A percentile compares a stretch with the other conserved stretches of the same genome.
Conservation (phyloP, 1,139 yeast genomes). For the Geotrichum histeridarum region DNA sequence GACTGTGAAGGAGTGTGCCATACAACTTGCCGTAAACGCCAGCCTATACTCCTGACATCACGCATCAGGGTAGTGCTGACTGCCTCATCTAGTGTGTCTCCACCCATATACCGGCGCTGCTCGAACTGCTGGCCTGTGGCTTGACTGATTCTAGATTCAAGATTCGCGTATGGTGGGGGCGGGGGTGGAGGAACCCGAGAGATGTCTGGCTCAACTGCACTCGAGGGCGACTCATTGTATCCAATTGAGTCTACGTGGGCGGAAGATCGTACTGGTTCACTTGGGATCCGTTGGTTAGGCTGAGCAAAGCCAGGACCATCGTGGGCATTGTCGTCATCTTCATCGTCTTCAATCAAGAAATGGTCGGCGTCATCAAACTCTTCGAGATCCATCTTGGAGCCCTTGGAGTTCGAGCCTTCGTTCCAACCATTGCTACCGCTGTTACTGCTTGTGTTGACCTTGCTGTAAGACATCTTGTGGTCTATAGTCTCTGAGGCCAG, state of each 20-base stretch:
- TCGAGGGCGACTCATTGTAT: too few species aligned
- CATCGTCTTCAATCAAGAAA: constrained; percentile 21
- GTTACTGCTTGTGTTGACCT: neutral
- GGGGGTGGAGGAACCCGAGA: neutral
- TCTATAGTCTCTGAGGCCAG: too few species aligned
- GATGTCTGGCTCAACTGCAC: too few species aligned
- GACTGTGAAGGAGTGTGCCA: constrained; percentile 50
- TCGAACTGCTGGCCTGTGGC: constrained; percentile 48
- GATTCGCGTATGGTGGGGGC: constrained; percentile 19
- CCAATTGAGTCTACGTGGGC: too few species aligned
- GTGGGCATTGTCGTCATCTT: constrained; percentile 9
- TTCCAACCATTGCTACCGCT: neutral
- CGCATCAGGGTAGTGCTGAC: constrained; percentile 62
- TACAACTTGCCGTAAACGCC: constrained; percentile 58
- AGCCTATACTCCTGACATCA: constrained; percentile 62
- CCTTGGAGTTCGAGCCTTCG: neutral
- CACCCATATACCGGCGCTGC: constrained; percentile 73
- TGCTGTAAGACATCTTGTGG: neutral
- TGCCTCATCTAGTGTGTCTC: constrained; percentile 81
- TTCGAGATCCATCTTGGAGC: neutral
- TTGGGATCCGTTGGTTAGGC: constrained; percentile 17
- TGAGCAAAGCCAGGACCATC: constrained; percentile 20
- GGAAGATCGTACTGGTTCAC: neutral
- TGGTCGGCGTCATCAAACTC: constrained; percentile 14
- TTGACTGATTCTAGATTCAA: constrained; percentile 3